Percentiles rank a stretch among this genome's conserved stretches.
phyloP scores from a whole-genome alignment of 768 basidiomycete genomes.

The Lyophyllum semitale region DNA sequence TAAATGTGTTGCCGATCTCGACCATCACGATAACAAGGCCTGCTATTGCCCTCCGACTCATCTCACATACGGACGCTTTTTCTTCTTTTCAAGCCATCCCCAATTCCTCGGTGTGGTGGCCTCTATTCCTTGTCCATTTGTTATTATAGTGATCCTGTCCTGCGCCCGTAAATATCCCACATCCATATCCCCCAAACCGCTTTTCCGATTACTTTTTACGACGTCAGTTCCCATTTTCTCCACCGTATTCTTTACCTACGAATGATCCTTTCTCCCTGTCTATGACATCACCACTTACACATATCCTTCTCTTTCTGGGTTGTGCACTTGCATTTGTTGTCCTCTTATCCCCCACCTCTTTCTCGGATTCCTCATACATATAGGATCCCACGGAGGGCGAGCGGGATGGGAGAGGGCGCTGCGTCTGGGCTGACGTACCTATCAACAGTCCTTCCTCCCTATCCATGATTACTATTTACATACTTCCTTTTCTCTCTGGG shows the following conservation, averaged over 20 bases:
- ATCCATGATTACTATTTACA: conserved; percentile 18
- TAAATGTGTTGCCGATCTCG: conserved; percentile 24
- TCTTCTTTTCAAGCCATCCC: conserved; percentile 55
- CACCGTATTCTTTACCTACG: conserved; percentile 11
- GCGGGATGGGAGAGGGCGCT: conserved; percentile 75
- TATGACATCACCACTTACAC: conserved; percentile 17
- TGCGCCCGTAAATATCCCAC: conserved; percentile 34
- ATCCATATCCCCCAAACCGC: conserved; percentile 10
- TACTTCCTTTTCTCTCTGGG: conserved; percentile 12
- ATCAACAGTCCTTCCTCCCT: conserved; percentile 16
- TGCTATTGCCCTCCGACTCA: conserved; percentile 26
- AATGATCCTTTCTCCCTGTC: conserved; percentile 14
- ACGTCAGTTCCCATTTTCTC: conserved; percentile 14
- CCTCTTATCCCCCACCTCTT: conserved; percentile 70
- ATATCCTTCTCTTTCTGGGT: conserved; percentile 12
- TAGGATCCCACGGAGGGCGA: conserved; percentile 49
- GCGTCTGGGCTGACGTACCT: conserved; percentile 34
- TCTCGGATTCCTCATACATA: conserved; percentile 26
- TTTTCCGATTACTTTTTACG: conserved; percentile 15
- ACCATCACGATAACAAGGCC: conserved; percentile 26
- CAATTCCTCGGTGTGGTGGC: conserved; percentile 18
- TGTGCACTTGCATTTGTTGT: conserved; percentile 48
- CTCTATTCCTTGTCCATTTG: conserved; percentile 22
- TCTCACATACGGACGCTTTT: conserved; percentile 76
- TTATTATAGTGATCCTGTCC: conserved; percentile 21